phyloP scores from a whole-genome alignment of 352 stramenopile genomes.

The Globisporangium emineosum region DNA sequence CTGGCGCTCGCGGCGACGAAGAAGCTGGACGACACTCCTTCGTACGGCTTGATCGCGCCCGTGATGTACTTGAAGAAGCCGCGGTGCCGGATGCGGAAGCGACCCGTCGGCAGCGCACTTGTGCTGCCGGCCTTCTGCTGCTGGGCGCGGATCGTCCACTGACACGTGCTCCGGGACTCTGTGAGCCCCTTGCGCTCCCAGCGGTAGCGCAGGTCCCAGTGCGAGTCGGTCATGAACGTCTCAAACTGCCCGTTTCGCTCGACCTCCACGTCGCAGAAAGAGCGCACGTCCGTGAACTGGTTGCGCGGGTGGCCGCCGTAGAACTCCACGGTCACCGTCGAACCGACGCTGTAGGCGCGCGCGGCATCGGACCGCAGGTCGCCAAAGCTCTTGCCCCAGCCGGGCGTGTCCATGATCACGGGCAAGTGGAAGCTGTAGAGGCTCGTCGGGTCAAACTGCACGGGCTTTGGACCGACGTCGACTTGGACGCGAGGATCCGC shows the following conservation, averaged over 20 bases:
- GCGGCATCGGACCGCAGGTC: slow-evolving; percentile 26
- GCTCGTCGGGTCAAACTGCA: slow-evolving; percentile 32
- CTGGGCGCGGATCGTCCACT: slow-evolving; percentile 23
- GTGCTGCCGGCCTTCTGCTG: slow-evolving; percentile 9
- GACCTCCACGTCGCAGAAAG: slow-evolving; percentile 51
- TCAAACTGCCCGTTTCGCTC: slow-evolving; percentile 22
- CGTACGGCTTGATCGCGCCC: slow-evolving; percentile 18
- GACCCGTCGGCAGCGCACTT: slow-evolving; percentile 18
- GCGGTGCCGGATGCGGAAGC: slow-evolving; percentile 43
- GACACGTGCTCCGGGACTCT: slow-evolving; percentile 38
- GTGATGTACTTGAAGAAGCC: slow-evolving; percentile 34
- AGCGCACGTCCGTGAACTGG: slow-evolving; percentile 9
- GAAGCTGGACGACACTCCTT: slow-evolving; percentile 6
- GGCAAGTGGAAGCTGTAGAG: slow-evolving; percentile 34
- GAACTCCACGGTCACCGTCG: slow-evolving; percentile 37
- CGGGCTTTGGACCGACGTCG: slow-evolving; percentile 31
- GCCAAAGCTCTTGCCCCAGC: slow-evolving; percentile 22
- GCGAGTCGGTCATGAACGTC: slow-evolving; percentile 39
- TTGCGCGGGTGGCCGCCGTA: slow-evolving; percentile 48
- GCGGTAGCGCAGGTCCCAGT: slow-evolving; percentile 51
- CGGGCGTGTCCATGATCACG: slow-evolving; percentile 31
- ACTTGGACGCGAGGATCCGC: slow-evolving; percentile 21
- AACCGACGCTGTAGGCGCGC: slow-evolving; percentile 27
- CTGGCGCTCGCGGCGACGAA: slow-evolving; percentile 8
- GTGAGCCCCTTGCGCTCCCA: slow-evolving; percentile 26